A percentile compares a stretch with the other conserved stretches of the same genome.
phyloP scores from a whole-genome alignment of 495 filamentous ascomycete genomes.

The Rhypophila decipiens region DNA sequence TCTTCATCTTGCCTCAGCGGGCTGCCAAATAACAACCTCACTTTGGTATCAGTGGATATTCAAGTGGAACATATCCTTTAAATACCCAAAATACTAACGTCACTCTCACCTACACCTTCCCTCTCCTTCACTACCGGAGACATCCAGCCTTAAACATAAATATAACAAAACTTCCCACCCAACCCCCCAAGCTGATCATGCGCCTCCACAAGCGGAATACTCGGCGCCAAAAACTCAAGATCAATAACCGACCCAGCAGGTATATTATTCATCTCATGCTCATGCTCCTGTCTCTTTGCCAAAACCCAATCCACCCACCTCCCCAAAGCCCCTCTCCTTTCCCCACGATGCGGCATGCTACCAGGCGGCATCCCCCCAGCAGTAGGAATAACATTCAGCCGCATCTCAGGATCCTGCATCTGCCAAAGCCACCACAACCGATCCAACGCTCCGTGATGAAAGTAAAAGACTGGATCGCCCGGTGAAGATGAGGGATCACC shows the following conservation, averaged over 20 bases:
- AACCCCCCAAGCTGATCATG: constrained; percentile 32
- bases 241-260: no score
- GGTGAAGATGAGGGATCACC: constrained; percentile 50
- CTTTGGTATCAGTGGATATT: no score
- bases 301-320: no score
- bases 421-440: constrained; percentile 67
- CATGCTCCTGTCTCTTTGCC: background rate
- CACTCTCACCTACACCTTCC: background rate
- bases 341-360: background rate
- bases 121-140: no score
- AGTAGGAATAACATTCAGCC: constrained; percentile 21
- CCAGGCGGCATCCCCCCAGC: background rate
- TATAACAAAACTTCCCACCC: constrained; percentile 28
- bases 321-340: background rate
- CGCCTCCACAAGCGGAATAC: constrained; percentile 26
- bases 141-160: constrained; percentile 35
- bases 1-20: no score
- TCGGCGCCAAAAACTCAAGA: constrained; percentile 27
- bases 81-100: background rate
- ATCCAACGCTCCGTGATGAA: constrained; percentile 62
- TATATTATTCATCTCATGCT: no score
- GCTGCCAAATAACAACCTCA: no score
- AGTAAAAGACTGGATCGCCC: constrained; percentile 62
- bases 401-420: constrained; percentile 40
- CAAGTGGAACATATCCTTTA: no score